Conservation (phyloP, 805 yeast genomes). For the Kregervanrija pseudodelftensis region DNA sequence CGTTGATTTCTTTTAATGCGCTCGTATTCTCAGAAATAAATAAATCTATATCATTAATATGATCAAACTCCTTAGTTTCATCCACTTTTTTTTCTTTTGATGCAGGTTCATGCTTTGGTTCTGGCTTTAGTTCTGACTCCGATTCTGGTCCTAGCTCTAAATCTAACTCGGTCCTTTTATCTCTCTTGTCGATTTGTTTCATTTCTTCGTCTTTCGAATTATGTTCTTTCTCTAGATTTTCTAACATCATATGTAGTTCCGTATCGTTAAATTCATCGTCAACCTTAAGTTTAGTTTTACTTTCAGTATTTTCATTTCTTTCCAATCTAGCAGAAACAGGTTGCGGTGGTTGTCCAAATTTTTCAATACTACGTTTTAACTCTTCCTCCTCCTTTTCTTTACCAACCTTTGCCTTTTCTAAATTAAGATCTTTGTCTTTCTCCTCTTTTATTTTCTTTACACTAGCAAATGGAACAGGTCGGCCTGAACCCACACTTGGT, state of each 20-base stretch:
- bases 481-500: background rate
- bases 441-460: background rate
- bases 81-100: background rate
- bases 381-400: background rate
- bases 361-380: slow-evolving; percentile 2
- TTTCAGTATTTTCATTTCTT: background rate
- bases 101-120: too few relatives aligned
- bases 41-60: slow-evolving; percentile 4
- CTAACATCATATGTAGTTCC: slow-evolving; percentile 5
- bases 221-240: slow-evolving; percentile 3
- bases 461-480: slow-evolving; percentile 4
- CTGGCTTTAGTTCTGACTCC: too few relatives aligned
- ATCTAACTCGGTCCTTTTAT: too few relatives aligned
- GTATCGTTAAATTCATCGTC: slow-evolving; percentile 2
- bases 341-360: slow-evolving; percentile 4
- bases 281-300: background rate
- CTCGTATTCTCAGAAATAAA: slow-evolving; percentile 7
- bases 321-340: background rate
- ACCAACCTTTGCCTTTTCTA: slow-evolving; percentile 5
- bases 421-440: background rate
- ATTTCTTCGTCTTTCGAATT: background rate
- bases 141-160: too few relatives aligned
- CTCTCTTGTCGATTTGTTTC: too few relatives aligned
- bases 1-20: slow-evolving; percentile 2
- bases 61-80: slow-evolving; percentile 1